Base-by-base conservation (phyloP, 768 basidiomycete species). In the Lentinula edodes region DNA sequence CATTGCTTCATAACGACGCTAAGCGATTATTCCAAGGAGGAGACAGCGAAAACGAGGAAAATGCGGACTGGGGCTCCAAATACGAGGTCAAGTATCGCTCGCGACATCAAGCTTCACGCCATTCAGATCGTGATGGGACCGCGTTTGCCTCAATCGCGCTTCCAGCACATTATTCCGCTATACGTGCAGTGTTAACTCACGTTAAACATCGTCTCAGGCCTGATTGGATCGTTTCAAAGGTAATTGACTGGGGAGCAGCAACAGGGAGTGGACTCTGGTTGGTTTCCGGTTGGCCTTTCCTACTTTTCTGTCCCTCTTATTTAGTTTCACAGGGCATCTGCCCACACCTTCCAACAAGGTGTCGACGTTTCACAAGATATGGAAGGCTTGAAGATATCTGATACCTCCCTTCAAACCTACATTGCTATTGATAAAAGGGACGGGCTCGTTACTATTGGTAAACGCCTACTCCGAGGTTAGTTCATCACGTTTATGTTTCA, bases 121-220 rank as follows among this genome's bases (percentile, higher is more conserved):
- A 90, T 71, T 76, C 76, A 43, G 79, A 82, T 59, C 80, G 89
- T 32, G 90, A 94, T 64, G 91, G 88, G 23, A 86, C 89, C 28
- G 93, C 93, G 5, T 95, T 94, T 70, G 88, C 89, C 13, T 86
- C 90, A 12, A 80, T 95, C 53, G 89, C 87, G n/a, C 81, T 95
- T 64, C 93, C 93, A 0, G 85, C 88, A 3, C 90, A 94, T 74
- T 95, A 90, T 70, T 84, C 91, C 51, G 91, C 87, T 2, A 89
- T 94, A 55, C 80, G 76, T 53, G 77, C 88, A n/a, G 91, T 95
- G 5, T 73, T 95, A 16, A 76, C 82, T 52, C 87, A 92, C 64
- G 66, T 86, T 41, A 87, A 83, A 62, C 79, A 75, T 52, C 78
- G 93, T 59, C 66, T 93, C 41, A 87, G 83, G n/a, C 71, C 78